Base-by-base conservation (phyloP, 129 eudicot species). In the Centrapalus pauciflorus region DNA sequence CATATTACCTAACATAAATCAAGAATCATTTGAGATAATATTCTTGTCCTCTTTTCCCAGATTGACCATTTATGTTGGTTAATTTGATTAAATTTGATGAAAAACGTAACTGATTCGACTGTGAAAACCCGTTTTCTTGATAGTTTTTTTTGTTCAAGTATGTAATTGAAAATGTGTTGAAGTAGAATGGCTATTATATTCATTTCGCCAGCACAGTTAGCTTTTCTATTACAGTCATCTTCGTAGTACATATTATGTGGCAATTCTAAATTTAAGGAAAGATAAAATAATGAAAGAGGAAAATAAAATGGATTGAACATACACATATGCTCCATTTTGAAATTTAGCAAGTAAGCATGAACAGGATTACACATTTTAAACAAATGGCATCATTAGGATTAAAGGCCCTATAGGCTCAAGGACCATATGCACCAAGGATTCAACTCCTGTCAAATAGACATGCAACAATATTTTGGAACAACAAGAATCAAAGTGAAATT, bases 401-500 rank as follows among this genome's bases (percentile, higher is more conserved):
- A 57, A 14, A 46, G 29, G 5, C 43, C 21, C 9, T 7, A 12
- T 41, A 13, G 38, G 46, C 17, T 56, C 52, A 43, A 3, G 26
- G 21, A 20, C 17, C 23, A 27, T 33, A 35, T 10, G 40, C 24
- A 61, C 70, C 70, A 65, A 35, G 33, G 10, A 41, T 50, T 64
- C 19, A 52, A 34, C 34, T 25, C 27, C 56, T 30, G 24, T 49
- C 24, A 20, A 10, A 29, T n/a, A 65, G 2, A 64, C 19, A 67
- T 3, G 37, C 11, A 76, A 62, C 33, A 24, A 11, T 21, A 70
- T 2, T 24, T 60, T 13, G 27, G 46, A 68, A 27, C 70, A 73
- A 60, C 43, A 41, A 50, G 8, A 57, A 32, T 37, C 17, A 45
- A 48, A 65, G 67, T 8, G 49, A 37, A 20, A 17, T 11, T 13